Conservation (phyloP, 208 protist genomes). For the Phytomonas sp. region DNA sequence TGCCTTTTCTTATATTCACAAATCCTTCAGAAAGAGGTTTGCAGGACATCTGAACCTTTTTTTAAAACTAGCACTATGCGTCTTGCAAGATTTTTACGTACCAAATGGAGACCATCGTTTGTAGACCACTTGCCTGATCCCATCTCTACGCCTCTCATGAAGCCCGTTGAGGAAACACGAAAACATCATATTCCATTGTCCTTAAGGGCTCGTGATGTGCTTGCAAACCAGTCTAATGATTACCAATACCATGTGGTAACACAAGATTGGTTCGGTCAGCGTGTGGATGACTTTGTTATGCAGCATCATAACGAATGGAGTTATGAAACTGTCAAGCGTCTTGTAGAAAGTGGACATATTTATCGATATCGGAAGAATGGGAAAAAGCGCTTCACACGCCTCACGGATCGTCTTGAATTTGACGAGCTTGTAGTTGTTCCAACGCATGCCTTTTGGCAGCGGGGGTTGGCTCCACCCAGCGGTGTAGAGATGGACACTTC, state of each 20-base stretch:
- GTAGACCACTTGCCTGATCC: constrained; percentile 17
- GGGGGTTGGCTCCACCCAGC: constrained; percentile 43
- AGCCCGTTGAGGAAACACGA: constrained; percentile 36
- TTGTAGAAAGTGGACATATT: constrained; percentile 85
- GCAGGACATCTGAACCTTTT: neutral
- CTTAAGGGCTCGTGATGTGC: constrained; percentile 51
- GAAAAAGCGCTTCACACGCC: constrained; percentile 75
- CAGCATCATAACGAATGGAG: constrained; percentile 84
- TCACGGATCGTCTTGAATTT: constrained; percentile 83
- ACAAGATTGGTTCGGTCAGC: constrained; percentile 82
- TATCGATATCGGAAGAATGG: constrained; percentile 85
- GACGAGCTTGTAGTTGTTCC: constrained; percentile 86
- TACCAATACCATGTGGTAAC: constrained; percentile 83
- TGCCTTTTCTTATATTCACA: neutral
- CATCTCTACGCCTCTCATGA: neutral
- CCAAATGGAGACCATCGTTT: constrained; percentile 20
- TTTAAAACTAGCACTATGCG: constrained; percentile 13
- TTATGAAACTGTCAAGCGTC: constrained; percentile 64
- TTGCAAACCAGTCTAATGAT: constrained; percentile 43
- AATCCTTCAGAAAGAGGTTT: neutral
- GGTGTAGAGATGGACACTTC: constrained; percentile 17
- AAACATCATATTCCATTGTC: constrained; percentile 59
- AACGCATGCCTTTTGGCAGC: constrained; percentile 48
- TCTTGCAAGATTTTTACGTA: constrained; percentile 8
- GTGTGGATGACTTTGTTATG: constrained; percentile 74